These are phyloP conservation scores for Cichorium intybus DNA, from an alignment of 140 eudicot species.

Conservation along the genomic window DNA sequence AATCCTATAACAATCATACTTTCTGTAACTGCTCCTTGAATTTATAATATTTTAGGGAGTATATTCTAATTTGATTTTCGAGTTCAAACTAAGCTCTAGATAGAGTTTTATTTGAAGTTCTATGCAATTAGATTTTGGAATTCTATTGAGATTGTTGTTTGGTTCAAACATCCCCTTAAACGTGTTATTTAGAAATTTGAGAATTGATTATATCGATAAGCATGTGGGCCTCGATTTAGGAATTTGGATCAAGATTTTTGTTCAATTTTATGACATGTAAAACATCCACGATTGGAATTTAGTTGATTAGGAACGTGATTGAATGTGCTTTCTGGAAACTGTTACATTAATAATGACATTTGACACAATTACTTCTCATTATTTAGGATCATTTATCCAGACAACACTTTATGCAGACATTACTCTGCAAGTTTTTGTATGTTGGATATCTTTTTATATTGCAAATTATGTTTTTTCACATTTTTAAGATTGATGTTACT, in stretches of 20 bases:
- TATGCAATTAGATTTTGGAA: background rate
- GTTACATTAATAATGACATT: no score
- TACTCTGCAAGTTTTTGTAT: no score
- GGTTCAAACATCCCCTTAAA: background rate
- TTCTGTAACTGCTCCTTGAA: background rate
- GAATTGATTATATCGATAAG: background rate
- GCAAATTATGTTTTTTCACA: background rate
- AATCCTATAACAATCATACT: background rate
- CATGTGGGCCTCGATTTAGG: constrained; percentile 2
- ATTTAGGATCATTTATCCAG: no score
- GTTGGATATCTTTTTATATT: background rate
- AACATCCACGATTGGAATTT: background rate
- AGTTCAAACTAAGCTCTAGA: background rate
- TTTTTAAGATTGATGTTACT: background rate
- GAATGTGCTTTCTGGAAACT: no score
- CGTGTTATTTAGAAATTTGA: background rate
- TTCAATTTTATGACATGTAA: background rate
- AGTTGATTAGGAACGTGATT: background rate
- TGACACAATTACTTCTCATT: no score
- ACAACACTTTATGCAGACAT: no score
- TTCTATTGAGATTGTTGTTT: background rate
- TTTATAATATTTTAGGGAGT: background rate
- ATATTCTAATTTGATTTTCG: background rate
- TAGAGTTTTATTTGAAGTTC: background rate
- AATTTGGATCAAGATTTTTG: background rate